Evolutionary conservation across 345 rosid species (phyloP).

Genomic region (Eucalyptus fibrosa): DNA sequence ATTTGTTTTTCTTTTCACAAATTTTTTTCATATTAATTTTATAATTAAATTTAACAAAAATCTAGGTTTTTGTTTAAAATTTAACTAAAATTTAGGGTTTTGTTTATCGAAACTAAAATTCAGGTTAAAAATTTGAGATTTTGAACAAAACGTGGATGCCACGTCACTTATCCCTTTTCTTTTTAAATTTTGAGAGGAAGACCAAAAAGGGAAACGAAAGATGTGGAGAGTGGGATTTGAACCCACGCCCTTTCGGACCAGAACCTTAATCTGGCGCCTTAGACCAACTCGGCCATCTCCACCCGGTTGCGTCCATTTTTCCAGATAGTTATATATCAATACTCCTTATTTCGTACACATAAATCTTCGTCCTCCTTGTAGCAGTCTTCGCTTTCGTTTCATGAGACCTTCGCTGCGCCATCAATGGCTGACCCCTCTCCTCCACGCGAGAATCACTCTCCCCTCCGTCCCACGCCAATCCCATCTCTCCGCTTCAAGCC

Average conservation of each 20-base stretch:
- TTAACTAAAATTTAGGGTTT: too few species aligned
- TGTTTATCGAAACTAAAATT: not conserved
- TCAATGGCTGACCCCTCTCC: not conserved
- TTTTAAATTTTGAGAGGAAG: not conserved
- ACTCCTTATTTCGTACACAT: rapidly evolving
- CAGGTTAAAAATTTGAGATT: not conserved
- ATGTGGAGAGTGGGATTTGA: constrained; percentile 74
- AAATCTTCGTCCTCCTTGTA: not conserved
- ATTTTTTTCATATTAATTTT: too few species aligned
- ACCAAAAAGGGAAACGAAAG: not conserved
- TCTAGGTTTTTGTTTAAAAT: too few species aligned
- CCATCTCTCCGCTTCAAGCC: not conserved
- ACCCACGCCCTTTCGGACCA: constrained; percentile 99
- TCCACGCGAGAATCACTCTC: not conserved
- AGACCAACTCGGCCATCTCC: constrained; percentile 99
- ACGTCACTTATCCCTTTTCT: not conserved
- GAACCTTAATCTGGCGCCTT: constrained; percentile 99
- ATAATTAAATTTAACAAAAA: not conserved
- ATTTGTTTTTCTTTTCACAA: too few species aligned
- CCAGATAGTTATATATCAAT: rapidly evolving
- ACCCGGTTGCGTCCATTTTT: not conserved
- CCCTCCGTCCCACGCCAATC: not conserved
- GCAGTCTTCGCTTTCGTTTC: not conserved
- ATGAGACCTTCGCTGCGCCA: not conserved
- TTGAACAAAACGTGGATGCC: not conserved